Base-by-base conservation (phyloP, 1,284 basidiomycete genomes). In the Xerocomus amazonicus region DNA sequence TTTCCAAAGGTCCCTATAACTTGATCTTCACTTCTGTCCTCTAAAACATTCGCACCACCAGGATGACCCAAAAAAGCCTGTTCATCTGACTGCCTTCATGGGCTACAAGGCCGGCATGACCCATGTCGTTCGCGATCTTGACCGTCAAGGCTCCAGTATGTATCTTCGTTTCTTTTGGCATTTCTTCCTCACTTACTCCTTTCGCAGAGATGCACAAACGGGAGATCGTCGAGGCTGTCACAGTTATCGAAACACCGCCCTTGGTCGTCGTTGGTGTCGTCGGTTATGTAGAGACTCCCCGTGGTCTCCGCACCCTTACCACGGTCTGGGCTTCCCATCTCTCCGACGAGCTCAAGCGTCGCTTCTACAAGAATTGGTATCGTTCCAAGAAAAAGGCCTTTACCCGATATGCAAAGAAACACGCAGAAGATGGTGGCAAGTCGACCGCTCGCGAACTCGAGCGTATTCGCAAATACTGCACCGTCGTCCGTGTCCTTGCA, bases 281-380 rank as follows among this genome's bases (percentile, higher is more conserved):
- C 65, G 97, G 97, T 64, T 99, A 99, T 78, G 93, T 99, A 73
- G 97, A 99, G 81, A 99, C 97, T 58, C 97, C 97, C 67, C 95
- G 96, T 68, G 97, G 97, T 68, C 87, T 99, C 58, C 94, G 97
- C 67, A 93, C 73, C 49, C 81, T 79, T 65, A 89, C 76, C 74
- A 97, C 74, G 62, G 91, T 83, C 68, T 98, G 76, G 94, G 92
- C 76, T 59, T 94, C 77, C 57, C 88, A 82, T 72, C 88, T 80
- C 64, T 92, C 78, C 56, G 92, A 80, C 70, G 96, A 98, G 73
- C 74, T 99, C 71, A 98, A 97, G 79, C 92, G 97, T 70, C 87
- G 97, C 67, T 98, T 99, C 90, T 97, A 98, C 90, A 97, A 96
- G 85, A 99, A 98, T 87, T 99, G 97, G 97, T 99, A 99, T 84